Conservation (phyloP, 1,284 basidiomycete species). For the Microbotryum saponariae region DNA sequence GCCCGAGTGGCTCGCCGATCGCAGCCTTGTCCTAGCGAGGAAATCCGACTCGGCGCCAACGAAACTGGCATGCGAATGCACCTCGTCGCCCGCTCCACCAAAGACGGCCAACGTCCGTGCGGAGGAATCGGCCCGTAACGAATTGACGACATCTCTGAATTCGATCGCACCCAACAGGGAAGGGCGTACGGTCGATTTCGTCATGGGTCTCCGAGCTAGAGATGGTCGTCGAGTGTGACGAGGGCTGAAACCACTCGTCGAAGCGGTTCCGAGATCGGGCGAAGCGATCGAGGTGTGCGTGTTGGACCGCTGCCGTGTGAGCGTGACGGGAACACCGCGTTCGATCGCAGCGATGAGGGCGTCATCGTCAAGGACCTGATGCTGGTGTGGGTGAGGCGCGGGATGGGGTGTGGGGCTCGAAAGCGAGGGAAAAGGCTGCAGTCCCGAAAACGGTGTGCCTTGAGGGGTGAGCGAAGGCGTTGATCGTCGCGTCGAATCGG, state of each 20-base stretch:
- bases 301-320: background rate
- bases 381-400: conserved; percentile 7
- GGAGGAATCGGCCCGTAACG: conserved; percentile 52
- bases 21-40: background rate
- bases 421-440: background rate
- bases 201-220: conserved; percentile 4
- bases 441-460: no score
- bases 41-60: conserved; percentile 1
- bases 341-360: conserved; percentile 8
- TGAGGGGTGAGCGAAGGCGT: background rate
- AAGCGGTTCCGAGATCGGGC: background rate
- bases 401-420: conserved; percentile 1
- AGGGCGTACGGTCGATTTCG: conserved; percentile 19
- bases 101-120: conserved; percentile 28
- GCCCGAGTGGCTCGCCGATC: conserved; percentile 6
- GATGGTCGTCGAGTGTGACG: conserved; percentile 8
- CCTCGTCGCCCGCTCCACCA: conserved; percentile 14
- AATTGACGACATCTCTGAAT: conserved; percentile 79
- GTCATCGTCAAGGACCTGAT: conserved; percentile 4
- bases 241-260: conserved; percentile 1
- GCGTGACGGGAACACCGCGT: conserved; percentile 3
- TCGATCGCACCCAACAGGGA: conserved; percentile 88
- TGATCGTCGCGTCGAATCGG: conserved; percentile 7
- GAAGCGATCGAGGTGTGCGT: background rate
- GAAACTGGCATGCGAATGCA: conserved; percentile 6